Evolutionary conservation across 495 filamentous ascomycete genomes (phyloP).

Genomic region (Aspergillus funiculosus): DNA sequence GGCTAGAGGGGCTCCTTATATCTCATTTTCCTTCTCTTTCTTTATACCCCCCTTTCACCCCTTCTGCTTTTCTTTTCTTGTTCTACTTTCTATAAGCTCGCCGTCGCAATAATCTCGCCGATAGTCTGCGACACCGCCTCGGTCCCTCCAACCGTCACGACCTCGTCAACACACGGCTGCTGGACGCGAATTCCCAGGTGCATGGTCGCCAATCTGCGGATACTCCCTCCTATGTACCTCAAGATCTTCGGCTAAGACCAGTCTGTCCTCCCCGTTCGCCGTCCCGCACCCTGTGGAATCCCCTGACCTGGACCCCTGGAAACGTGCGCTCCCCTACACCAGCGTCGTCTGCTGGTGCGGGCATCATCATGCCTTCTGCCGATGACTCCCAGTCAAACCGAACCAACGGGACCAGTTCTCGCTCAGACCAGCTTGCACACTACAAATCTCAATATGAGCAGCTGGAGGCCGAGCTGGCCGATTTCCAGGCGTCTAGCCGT

Average conservation of each 20-base stretch:
- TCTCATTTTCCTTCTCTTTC: conserved; percentile 4
- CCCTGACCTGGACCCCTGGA: conserved; percentile 21
- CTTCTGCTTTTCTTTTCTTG: conserved; percentile 15
- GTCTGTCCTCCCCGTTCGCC: not conserved
- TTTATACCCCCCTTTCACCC: conserved; percentile 5
- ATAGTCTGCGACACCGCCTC: conserved; percentile 41
- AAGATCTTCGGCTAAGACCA: not conserved
- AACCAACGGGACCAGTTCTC: conserved; percentile 49
- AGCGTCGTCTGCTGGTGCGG: conserved; percentile 30
- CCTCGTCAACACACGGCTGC: conserved; percentile 24
- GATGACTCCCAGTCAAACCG: conserved; percentile 60
- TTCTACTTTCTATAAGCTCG: conserved; percentile 1
- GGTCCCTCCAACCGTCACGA: conserved; percentile 28
- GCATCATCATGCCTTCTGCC: conserved; percentile 49
- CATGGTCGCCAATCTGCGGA: conserved; percentile 4
- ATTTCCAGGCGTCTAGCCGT: conserved; percentile 89
- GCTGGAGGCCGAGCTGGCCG: conserved; percentile 82
- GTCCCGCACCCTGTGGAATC: conserved; percentile 3
- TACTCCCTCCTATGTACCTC: not conserved
- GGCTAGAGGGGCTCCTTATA: conserved; percentile 7
- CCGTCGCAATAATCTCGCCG: conserved; percentile 22
- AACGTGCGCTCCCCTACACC: conserved; percentile 23
- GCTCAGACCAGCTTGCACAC: conserved; percentile 73
- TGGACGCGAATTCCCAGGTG: conserved; percentile 4
- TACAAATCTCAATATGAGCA: conserved; percentile 96